Conservation (phyloP, 2,329 filamentous ascomycete species). For the Pestalotiopsis sp. region DNA sequence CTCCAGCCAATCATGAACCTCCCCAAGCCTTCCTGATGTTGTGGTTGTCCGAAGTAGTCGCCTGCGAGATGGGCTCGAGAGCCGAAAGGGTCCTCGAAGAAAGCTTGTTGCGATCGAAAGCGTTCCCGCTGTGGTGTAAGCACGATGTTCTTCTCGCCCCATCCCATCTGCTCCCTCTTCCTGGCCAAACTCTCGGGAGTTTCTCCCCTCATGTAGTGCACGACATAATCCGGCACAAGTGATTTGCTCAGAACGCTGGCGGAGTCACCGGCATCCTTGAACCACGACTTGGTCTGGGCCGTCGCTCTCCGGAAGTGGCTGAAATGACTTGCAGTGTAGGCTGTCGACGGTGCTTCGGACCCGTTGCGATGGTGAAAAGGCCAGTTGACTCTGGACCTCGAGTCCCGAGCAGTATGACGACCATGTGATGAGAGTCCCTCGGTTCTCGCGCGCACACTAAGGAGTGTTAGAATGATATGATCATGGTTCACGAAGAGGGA, state of each 20-base stretch:
- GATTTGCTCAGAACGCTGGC: constrained; percentile 41
- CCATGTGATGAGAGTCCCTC: neutral
- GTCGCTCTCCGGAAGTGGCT: constrained; percentile 26
- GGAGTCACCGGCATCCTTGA: constrained; percentile 30
- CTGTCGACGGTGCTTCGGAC: constrained; percentile 24
- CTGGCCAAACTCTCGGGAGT: constrained; percentile 54
- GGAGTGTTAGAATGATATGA: neutral
- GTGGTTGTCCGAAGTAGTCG: constrained; percentile 27
- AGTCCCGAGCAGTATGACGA: neutral
- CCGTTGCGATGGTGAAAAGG: constrained; percentile 25
- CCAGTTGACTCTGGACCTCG: constrained; percentile 10
- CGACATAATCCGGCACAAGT: constrained; percentile 57
- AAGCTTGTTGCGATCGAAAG: constrained; percentile 36
- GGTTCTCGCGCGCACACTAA: constrained; percentile 3
- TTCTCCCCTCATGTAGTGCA: constrained; percentile 58
- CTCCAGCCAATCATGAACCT: constrained; percentile 47
- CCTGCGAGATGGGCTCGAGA: constrained; percentile 22
- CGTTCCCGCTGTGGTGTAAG: constrained; percentile 32
- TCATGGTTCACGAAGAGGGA: neutral
- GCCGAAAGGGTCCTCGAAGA: constrained; percentile 36
- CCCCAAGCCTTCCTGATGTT: constrained; percentile 30
- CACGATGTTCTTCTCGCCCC: constrained; percentile 35
- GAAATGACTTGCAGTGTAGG: constrained; percentile 24
- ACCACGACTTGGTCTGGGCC: constrained; percentile 29
- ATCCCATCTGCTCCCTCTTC: constrained; percentile 40